phyloP scores from a whole-genome alignment of 352 stramenopile genomes.

The Albugo candida region DNA sequence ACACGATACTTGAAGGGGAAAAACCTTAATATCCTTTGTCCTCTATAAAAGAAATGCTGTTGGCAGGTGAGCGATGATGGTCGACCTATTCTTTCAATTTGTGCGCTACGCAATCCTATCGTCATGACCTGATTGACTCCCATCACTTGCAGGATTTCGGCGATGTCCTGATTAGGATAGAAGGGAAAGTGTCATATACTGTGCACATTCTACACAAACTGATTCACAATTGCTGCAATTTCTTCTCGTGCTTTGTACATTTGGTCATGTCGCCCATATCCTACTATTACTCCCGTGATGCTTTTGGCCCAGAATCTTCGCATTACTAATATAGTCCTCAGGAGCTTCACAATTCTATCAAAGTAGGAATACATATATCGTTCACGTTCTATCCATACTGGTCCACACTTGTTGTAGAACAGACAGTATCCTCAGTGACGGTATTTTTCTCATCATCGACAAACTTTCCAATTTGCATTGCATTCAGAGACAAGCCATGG shows the following conservation, averaged over 20 bases:
- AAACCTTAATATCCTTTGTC: neutral
- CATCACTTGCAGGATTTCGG: conserved; percentile 79
- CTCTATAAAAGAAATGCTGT: too few relatives aligned
- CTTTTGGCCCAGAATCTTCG: conserved; percentile 65
- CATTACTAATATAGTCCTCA: conserved; percentile 70
- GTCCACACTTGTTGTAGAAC: conserved; percentile 71
- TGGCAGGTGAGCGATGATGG: conserved; percentile 53
- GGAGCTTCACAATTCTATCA: conserved; percentile 56
- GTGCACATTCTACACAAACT: neutral
- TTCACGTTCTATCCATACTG: conserved; percentile 14
- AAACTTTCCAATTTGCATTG: conserved; percentile 59
- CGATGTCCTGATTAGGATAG: conserved; percentile 31
- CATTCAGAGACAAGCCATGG: conserved; percentile 53
- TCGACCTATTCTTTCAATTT: conserved; percentile 81
- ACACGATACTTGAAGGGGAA: neutral
- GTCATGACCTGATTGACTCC: conserved; percentile 76
- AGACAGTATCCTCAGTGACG: conserved; percentile 50
- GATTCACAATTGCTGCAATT: conserved; percentile 41
- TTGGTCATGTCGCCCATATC: conserved; percentile 62
- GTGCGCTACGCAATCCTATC: conserved; percentile 65
- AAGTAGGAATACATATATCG: neutral
- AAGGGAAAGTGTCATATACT: neutral
- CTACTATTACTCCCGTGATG: conserved; percentile 58
- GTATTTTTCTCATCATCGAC: conserved; percentile 71
- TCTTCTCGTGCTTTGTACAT: conserved; percentile 70